Evolutionary conservation across 2,329 filamentous ascomycete species (phyloP).

Genomic region (Aureobasidium vineae): DNA sequence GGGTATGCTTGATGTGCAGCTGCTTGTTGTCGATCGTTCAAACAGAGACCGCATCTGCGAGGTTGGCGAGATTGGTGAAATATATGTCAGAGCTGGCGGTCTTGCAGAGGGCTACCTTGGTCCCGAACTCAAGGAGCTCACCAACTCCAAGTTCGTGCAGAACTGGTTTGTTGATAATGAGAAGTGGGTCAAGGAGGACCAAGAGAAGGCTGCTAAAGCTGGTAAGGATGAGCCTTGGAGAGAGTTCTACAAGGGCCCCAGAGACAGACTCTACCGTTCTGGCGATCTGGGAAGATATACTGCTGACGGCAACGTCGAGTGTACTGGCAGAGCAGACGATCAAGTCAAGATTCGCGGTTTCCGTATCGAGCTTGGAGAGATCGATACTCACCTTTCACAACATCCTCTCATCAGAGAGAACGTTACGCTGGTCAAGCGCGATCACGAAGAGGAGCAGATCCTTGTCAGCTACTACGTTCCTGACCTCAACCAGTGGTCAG

Average conservation of each 20-base stretch:
- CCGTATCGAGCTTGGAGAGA: slow-evolving; percentile 90
- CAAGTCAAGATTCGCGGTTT: slow-evolving; percentile 98
- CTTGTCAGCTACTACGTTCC: slow-evolving; percentile 90
- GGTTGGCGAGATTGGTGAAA: slow-evolving; percentile 79
- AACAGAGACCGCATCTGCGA: slow-evolving; percentile 68
- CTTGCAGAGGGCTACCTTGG: slow-evolving; percentile 78
- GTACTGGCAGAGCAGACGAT: slow-evolving; percentile 75
- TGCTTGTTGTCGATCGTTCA: slow-evolving; percentile 74
- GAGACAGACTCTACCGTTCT: slow-evolving; percentile 82
- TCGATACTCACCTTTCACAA: slow-evolving; percentile 76
- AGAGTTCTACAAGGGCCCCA: slow-evolving; percentile 72
- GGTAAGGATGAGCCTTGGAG: slow-evolving; percentile 69
- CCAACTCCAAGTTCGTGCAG: slow-evolving; percentile 70
- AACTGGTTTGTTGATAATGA: slow-evolving; percentile 84
- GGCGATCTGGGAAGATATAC: slow-evolving; percentile 81
- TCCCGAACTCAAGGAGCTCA: slow-evolving; percentile 58
- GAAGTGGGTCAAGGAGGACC: slow-evolving; percentile 65
- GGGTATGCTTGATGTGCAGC: slow-evolving; percentile 86
- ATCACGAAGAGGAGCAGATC: slow-evolving; percentile 79
- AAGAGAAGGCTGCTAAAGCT: slow-evolving; percentile 50
- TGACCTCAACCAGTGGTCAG: slow-evolving; percentile 69
- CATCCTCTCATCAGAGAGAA: slow-evolving; percentile 77
- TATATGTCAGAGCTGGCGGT: slow-evolving; percentile 78
- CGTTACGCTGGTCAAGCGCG: slow-evolving; percentile 78
- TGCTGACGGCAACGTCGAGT: slow-evolving; percentile 68